Conservation (phyloP, 2,329 filamentous ascomycete genomes). For the Alternaria tenuissima region DNA sequence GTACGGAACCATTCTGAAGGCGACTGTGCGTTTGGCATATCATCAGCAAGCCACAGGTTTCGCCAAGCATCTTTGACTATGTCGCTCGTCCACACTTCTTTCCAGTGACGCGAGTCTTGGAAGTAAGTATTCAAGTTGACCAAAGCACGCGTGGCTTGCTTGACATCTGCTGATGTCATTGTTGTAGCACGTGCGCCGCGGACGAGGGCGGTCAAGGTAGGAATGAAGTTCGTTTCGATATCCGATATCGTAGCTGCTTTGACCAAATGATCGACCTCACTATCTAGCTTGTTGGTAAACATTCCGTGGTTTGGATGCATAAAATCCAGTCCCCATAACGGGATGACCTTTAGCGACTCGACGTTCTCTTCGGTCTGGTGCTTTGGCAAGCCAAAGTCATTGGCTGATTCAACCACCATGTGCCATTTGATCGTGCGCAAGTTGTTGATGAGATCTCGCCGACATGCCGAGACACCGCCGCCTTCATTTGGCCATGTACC, state of each 20-base stretch:
- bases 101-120: constrained; percentile 56
- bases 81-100: constrained; percentile 57
- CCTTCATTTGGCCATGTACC: constrained; percentile 56
- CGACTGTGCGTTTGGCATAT: constrained; percentile 53
- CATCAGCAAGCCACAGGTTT: constrained; percentile 56
- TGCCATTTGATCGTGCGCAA: constrained; percentile 54
- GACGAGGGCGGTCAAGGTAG: constrained; percentile 52
- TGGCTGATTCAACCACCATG: constrained; percentile 54
- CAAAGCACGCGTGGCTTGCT: constrained; percentile 53
- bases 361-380: constrained; percentile 56
- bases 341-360: constrained; percentile 53
- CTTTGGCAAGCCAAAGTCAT: constrained; percentile 54
- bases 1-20: constrained; percentile 57
- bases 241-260: constrained; percentile 48
- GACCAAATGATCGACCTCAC: constrained; percentile 49
- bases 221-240: constrained; percentile 52
- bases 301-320: constrained; percentile 53
- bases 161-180: constrained; percentile 50
- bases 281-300: constrained; percentile 54
- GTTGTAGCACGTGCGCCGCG: constrained; percentile 50
- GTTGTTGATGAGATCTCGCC: constrained; percentile 55
- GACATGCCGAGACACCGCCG: constrained; percentile 54
- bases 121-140: constrained; percentile 57
- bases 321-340: constrained; percentile 55
- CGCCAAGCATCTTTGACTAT: constrained; percentile 58